These are phyloP conservation scores for Termitomyces sp. DNA, from an alignment of 768 basidiomycete species.

Conservation along the genomic window DNA sequence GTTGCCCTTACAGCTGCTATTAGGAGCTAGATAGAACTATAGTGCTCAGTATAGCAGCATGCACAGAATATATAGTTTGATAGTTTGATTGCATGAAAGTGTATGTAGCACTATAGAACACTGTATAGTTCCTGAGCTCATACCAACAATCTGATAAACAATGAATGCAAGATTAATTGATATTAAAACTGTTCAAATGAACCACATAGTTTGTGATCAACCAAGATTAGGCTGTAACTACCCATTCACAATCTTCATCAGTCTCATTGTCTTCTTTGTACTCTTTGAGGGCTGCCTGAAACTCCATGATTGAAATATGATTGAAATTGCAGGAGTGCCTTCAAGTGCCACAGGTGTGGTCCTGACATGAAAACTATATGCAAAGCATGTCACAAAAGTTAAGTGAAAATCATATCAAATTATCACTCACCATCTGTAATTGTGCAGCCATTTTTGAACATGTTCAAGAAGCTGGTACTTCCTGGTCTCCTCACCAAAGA, in stretches of 20 bases:
- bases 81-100: not conserved
- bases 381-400: not conserved
- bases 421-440: not conserved
- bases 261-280: not conserved
- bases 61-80: not conserved
- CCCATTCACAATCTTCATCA: not conserved
- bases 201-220: no score
- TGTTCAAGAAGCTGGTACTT: not conserved
- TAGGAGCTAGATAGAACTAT: no score
- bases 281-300: not conserved
- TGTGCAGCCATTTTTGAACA: not conserved
- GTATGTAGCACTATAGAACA: not conserved
- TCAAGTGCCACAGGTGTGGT: not conserved
- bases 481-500: not conserved
- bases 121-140: not conserved
- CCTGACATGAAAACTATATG: not conserved
- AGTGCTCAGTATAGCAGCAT: no score
- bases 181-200: no score
- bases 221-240: no score
- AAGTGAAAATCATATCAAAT: not conserved
- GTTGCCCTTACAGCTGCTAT: no score
- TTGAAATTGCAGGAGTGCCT: not conserved
- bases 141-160: no score
- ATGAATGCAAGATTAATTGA: no score
- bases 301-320: not conserved